phyloP scores from a whole-genome alignment of 768 basidiomycete genomes.

The Leucocoprinus birnbaumii region DNA sequence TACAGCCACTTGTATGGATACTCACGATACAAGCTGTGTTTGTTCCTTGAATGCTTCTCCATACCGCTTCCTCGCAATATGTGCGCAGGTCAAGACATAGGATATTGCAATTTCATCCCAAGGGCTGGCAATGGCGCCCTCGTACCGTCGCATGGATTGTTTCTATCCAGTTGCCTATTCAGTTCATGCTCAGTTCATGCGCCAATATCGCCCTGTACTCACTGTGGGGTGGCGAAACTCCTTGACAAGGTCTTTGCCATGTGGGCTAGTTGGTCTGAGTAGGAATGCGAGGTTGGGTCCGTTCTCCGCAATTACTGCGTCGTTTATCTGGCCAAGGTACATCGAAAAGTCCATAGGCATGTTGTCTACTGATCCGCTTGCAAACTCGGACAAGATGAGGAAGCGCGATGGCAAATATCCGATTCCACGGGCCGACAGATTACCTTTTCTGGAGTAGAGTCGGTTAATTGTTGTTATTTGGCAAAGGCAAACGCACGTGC shows the following conservation, averaged over 20 bases:
- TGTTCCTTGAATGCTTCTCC: constrained; percentile 82
- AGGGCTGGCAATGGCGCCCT: constrained; percentile 64
- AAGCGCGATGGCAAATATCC: neutral
- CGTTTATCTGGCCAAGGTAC: constrained; percentile 57
- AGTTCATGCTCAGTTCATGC: neutral
- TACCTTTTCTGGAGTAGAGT: neutral
- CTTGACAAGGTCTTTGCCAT: constrained; percentile 73
- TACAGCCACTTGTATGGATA: constrained; percentile 14
- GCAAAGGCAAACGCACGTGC: neutral
- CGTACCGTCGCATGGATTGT: constrained; percentile 41
- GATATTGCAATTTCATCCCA: constrained; percentile 89
- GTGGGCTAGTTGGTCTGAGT: constrained; percentile 73
- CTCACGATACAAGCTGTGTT: constrained; percentile 72
- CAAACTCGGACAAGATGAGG: neutral
- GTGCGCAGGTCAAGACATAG: constrained; percentile 73
- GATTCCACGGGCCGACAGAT: neutral
- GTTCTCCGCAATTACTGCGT: constrained; percentile 59
- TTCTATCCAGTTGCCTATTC: constrained; percentile 24
- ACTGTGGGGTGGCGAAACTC: constrained; percentile 61
- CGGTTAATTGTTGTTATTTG: neutral
- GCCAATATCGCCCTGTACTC: constrained; percentile 6
- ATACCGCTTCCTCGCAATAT: constrained; percentile 64
- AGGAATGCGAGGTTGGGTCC: constrained; percentile 71
- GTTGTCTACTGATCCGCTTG: neutral
- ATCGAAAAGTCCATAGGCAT: constrained; percentile 57